Evolutionary conservation across 2,329 filamentous ascomycete genomes (phyloP).

Genomic region (Thelonectria discophora): DNA sequence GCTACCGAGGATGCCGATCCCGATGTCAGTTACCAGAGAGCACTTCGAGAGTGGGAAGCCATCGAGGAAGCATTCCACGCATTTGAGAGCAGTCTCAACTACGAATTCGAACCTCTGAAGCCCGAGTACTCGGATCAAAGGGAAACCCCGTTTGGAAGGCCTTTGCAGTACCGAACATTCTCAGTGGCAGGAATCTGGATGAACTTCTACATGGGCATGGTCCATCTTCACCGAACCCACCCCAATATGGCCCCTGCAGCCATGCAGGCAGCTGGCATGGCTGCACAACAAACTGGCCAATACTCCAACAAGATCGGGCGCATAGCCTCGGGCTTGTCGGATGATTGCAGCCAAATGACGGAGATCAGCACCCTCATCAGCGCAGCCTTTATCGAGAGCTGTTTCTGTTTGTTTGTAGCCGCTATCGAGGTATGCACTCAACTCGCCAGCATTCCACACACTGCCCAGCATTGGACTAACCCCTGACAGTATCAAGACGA

Average conservation of each 20-base stretch:
- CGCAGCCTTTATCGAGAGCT: conserved; percentile 82
- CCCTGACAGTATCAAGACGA: conserved; percentile 71
- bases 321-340: conserved; percentile 77
- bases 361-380: conserved; percentile 81
- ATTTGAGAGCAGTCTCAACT: conserved; percentile 72
- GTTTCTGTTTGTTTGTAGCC: conserved; percentile 86
- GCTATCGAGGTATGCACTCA: conserved; percentile 69
- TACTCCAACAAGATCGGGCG: conserved; percentile 81
- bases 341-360: conserved; percentile 59
- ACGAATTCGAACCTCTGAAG: conserved; percentile 79
- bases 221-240: conserved; percentile 83
- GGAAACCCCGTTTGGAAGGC: conserved; percentile 81
- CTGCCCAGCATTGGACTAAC: too few species aligned
- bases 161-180: conserved; percentile 83
- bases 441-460: not conserved
- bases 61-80: conserved; percentile 76
- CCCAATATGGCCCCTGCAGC: conserved; percentile 91
- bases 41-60: conserved; percentile 79
- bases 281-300: conserved; percentile 74
- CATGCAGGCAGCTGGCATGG: conserved; percentile 84
- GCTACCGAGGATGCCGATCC: conserved; percentile 65
- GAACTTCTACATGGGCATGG: conserved; percentile 84
- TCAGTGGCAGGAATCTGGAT: conserved; percentile 90
- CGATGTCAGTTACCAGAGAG: conserved; percentile 71
- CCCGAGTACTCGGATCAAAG: conserved; percentile 69